These are phyloP conservation scores for Ogataea degrootiae DNA, from an alignment of 805 yeast species.

Conservation along the genomic window DNA sequence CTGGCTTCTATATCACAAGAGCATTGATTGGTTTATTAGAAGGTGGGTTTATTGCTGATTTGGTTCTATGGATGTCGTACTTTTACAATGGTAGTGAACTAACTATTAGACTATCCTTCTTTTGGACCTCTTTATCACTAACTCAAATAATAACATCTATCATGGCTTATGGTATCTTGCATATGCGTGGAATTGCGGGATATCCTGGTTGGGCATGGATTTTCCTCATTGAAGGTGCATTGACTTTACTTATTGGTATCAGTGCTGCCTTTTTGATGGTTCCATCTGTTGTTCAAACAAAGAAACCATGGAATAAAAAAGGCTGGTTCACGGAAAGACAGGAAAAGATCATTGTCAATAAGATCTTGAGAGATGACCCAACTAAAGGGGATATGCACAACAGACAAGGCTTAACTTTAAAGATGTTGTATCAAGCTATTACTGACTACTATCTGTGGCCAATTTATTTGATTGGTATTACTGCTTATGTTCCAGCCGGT, in stretches of 20 bases:
- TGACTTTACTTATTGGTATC: slow-evolving; percentile 51
- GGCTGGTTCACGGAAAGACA: slow-evolving; percentile 49
- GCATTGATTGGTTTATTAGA: slow-evolving; percentile 53
- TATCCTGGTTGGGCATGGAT: slow-evolving; percentile 62
- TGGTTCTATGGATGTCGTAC: slow-evolving; percentile 59
- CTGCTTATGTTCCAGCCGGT: slow-evolving; percentile 33
- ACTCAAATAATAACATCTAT: slow-evolving; percentile 44
- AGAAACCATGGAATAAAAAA: slow-evolving; percentile 23
- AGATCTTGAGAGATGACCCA: slow-evolving; percentile 61
- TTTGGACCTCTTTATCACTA: slow-evolving; percentile 52
- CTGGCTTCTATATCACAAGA: slow-evolving; percentile 44
- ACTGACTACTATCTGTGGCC: slow-evolving; percentile 55
- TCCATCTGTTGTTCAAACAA: slow-evolving; percentile 31
- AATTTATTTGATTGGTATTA: slow-evolving; percentile 42
- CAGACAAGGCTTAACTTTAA: slow-evolving; percentile 44
- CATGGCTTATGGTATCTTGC: slow-evolving; percentile 45
- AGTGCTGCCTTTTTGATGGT: slow-evolving; percentile 28
- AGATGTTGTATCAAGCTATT: slow-evolving; percentile 36
- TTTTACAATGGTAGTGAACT: slow-evolving; percentile 59
- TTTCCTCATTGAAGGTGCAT: slow-evolving; percentile 57
- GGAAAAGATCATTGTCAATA: slow-evolving; percentile 52
- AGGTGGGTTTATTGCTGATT: slow-evolving; percentile 69
- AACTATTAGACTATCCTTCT: slow-evolving; percentile 51
- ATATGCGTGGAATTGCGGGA: slow-evolving; percentile 41
- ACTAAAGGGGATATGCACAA: slow-evolving; percentile 61